Evolutionary conservation across 257 asterid species (phyloP).

Genomic region (Orobanche coerulescens): DNA sequence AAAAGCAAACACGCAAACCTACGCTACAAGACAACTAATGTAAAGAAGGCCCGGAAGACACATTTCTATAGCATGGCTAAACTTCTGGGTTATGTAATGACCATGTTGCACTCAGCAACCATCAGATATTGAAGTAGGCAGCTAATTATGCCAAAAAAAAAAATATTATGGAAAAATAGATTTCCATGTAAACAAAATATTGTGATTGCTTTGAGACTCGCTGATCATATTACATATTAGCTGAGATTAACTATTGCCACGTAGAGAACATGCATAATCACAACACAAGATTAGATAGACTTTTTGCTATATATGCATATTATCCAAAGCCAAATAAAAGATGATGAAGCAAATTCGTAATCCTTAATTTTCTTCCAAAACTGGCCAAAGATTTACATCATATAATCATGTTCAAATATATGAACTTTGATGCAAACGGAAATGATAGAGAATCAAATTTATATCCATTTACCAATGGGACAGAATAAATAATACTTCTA

Average conservation of each 20-base stretch:
- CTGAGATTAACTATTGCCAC: neutral
- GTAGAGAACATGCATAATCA: constrained; percentile 13
- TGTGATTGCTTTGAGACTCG: neutral
- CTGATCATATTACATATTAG: neutral
- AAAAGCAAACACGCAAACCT: constrained; percentile 20
- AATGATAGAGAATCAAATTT: neutral
- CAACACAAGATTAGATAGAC: neutral
- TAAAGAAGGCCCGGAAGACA: neutral
- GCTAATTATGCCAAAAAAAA: neutral
- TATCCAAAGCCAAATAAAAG: neutral
- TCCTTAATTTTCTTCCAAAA: constrained; percentile 8
- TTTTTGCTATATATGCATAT: constrained; percentile 4
- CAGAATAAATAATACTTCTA: constrained; percentile 1
- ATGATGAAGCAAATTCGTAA: constrained; percentile 8
- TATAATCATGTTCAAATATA: neutral
- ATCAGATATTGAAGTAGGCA: constrained; percentile 4
- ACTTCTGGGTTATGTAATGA: constrained; percentile 1
- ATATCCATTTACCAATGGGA: neutral
- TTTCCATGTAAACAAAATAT: neutral
- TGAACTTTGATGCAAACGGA: constrained; percentile 1
- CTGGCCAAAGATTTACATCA: neutral
- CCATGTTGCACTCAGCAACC: constrained; percentile 22
- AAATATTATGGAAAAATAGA: neutral
- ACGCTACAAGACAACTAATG: constrained; percentile 10
- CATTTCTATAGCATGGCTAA: neutral